Evolutionary conservation across 2,329 filamentous ascomycete genomes (phyloP), one percentile per base, ranked within the genome.

Genomic region (Fusarium austroafricanum): DNA sequence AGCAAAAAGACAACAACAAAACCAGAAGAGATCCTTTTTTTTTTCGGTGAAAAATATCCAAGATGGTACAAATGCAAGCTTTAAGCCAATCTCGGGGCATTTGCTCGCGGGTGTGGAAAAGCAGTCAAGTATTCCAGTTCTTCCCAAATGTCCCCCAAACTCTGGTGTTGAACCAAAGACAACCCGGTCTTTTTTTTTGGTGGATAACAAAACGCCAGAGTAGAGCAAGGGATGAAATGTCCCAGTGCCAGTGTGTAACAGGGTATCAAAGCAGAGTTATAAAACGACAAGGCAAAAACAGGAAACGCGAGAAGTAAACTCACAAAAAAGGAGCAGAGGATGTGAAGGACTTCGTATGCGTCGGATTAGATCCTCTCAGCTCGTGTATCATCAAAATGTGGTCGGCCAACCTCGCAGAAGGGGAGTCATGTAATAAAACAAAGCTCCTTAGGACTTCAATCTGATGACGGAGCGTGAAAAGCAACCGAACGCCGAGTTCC

Each of bases 381-480:
- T 78, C 78, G 67, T 75, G 73, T 77, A 74, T 79, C 79, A 80
- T 81, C 79, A 80, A 77, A 81, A 70, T 76, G 72, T 59, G 79
- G 78, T 81, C 79, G 79, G 80, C 82, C 82, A 84, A 84, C 82
- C 81, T 83, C 79, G 74, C 74, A 83, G 82, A 83, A 84, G 82
- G 80, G 82, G 81, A 83, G 81, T 77, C 75, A 65, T 62, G 77
- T 74, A 69, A 73, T 68, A 54, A 72, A 69, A 74, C 71, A 79
- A 73, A 70, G 81, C 81, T 81, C 82, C 82, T 80, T 79, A 79
- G 80, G 73, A 72, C 69, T 79, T 79, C 83, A 85, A 84, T 85
- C 81, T 85, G 83, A 83, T 80, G 80, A 82, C 74, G 78, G 78
- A 80, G 79, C 76, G 55, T 76, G 77, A 79, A 77, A 78, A 78